Base-by-base conservation (phyloP, 2,329 filamentous ascomycete genomes). In the Paecilomyces niveus region DNA sequence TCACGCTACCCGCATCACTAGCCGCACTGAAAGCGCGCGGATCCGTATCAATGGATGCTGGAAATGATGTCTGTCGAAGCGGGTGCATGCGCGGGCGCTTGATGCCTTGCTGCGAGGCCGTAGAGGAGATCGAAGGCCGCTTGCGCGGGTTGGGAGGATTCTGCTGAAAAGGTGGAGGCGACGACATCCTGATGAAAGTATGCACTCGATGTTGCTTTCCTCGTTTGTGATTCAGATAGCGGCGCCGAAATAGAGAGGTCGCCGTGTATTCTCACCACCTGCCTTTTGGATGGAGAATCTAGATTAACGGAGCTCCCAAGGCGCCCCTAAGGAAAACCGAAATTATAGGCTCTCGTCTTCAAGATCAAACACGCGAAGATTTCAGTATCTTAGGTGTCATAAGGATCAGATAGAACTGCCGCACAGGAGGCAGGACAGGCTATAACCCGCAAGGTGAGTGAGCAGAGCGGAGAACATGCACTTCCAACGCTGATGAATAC, bases 51-150 rank as follows among this genome's bases (percentile, higher is more conserved):
- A 71, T 64, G 11, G 67, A 67, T 3, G 65, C 67, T 0, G 76
- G 76, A 59, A 78, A 79, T 24, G 76, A 79, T 24, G 76, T 79
- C 59, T 80, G 77, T 39, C 77, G 74, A 56, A 80, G 75, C 15
- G 77, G 77, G 62, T 80, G 77, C 65, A 77, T 73, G 62, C 74
- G 75, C 62, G 68, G 63, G 26, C 64, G 68, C 61, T 70, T 70
- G 56, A 71, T 70, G 53, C 70, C 60, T 18, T 67, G 67, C 45
- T 68, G 66, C 6, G 75, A 75, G 52, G 66, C 58, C 51, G 71
- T 64, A 9, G 73, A 73, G 57, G 74, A 75, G 58, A 77, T 71
- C 2, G 75, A 77, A 11, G 73, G 65, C 45, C 76, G 72, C 65
- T 78, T 78, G 55, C 76, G 70, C 5, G 74, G 69, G 54, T 74